Evolutionary conservation across 805 yeast genomes (phyloP).

Genomic region (Yamadazyma sp.): DNA sequence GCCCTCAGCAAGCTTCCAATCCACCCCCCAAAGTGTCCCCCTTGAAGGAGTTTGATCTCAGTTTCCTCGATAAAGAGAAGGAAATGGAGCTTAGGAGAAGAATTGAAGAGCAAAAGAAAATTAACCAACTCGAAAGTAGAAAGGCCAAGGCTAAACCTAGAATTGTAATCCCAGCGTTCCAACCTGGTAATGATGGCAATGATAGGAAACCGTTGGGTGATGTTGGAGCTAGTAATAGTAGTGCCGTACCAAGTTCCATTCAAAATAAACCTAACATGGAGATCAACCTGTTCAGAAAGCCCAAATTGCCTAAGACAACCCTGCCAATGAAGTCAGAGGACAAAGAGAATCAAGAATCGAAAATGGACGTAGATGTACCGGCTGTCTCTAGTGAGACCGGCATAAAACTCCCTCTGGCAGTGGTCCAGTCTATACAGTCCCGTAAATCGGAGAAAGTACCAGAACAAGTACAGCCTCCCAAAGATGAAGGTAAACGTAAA

Average conservation of each 20-base stretch:
- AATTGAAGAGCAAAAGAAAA: constrained; percentile 25
- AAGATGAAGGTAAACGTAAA: constrained; percentile 21
- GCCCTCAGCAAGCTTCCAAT: neutral
- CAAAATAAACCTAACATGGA: neutral
- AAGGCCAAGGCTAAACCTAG: neutral
- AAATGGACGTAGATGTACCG: too few species aligned
- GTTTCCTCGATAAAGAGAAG: constrained; percentile 18
- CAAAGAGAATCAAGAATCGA: constrained; percentile 9
- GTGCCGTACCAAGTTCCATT: neutral
- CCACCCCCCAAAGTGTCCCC: neutral
- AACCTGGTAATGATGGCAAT: neutral
- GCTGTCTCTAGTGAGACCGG: neutral
- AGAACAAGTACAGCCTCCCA: neutral
- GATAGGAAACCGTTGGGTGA: constrained; percentile 3
- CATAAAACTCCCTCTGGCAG: constrained; percentile 15
- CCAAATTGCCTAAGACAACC: constrained; percentile 18
- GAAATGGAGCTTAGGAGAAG: constrained; percentile 24
- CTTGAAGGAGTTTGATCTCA: constrained; percentile 4
- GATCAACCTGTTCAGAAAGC: constrained; percentile 14
- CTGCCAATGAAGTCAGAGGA: constrained; percentile 24
- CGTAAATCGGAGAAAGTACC: constrained; percentile 9
- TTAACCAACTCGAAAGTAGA: constrained; percentile 18
- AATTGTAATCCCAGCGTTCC: neutral
- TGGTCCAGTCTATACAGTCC: constrained; percentile 15
- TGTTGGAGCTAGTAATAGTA: neutral